Evolutionary conservation across 2,329 filamentous ascomycete genomes (phyloP).

Genomic region (Diaporthe sp.): DNA sequence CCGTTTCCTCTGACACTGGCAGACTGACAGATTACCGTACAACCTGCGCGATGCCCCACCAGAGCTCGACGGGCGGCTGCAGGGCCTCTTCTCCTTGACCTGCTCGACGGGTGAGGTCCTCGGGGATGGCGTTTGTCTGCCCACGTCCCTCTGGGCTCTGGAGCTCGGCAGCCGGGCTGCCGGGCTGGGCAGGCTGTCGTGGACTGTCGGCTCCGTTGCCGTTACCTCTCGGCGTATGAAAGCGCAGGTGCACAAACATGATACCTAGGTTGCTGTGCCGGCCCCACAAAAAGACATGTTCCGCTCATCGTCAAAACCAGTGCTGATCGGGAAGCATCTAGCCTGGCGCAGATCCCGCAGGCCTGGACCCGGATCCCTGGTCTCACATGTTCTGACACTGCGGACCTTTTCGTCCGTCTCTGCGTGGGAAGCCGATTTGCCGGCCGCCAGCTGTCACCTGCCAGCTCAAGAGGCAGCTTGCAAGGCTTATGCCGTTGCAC

Average conservation of each 20-base stretch:
- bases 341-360: conserved; percentile 19
- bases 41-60: neutral
- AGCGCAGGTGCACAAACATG: neutral
- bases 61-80: conserved; percentile 4
- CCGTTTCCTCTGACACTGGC: neutral
- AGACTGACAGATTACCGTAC: neutral
- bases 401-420: conserved; percentile 9
- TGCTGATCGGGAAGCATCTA: conserved; percentile 22
- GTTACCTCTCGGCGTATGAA: neutral
- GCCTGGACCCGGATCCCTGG: conserved; percentile 21
- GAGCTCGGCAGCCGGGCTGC: neutral
- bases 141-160: neutral
- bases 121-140: neutral
- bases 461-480: neutral
- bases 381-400: neutral
- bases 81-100: neutral
- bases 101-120: neutral
- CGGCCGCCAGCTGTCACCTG: conserved; percentile 9
- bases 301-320: conserved; percentile 19
- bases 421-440: neutral
- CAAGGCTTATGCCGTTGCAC: neutral
- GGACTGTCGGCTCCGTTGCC: neutral
- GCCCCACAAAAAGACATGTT: conserved; percentile 24
- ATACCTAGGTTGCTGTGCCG: neutral
- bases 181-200: neutral